Conservation (phyloP, 331 rosid species). For the Quercus lobata region DNA sequence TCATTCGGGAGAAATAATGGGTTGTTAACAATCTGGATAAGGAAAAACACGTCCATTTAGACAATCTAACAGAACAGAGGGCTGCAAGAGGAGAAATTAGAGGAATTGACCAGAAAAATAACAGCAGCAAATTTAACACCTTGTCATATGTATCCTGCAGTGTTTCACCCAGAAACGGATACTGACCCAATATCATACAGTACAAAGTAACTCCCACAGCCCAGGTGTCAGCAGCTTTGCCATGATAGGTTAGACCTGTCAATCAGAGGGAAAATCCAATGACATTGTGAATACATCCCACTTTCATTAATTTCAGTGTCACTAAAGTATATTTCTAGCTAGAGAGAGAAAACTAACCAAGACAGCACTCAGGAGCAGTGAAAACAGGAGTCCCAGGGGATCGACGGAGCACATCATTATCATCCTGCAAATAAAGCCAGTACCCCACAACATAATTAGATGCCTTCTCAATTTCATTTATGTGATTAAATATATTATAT, state of each 20-base stretch:
- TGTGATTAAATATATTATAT: background rate
- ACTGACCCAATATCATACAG: constrained; percentile 76
- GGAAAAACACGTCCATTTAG: constrained; percentile 13
- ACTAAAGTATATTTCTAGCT: constrained; percentile 4
- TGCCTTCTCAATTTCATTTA: background rate
- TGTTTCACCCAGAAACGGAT: constrained; percentile 91
- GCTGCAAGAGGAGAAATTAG: constrained; percentile 1
- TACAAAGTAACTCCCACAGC: constrained; percentile 90
- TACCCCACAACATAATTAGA: background rate
- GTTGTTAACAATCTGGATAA: constrained; percentile 73
- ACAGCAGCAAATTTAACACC: constrained; percentile 32
- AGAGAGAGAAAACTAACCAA: constrained; percentile 45
- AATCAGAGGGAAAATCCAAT: background rate
- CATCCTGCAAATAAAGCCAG: constrained; percentile 61
- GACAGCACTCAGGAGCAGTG: constrained; percentile 97
- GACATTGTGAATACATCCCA: background rate
- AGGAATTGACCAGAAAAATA: background rate
- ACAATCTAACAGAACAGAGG: background rate
- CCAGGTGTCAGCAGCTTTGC: constrained; percentile 93
- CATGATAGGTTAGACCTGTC: constrained; percentile 74
- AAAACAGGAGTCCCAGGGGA: constrained; percentile 99
- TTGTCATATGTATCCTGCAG: constrained; percentile 90
- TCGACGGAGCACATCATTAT: constrained; percentile 86
- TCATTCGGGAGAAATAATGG: constrained; percentile 66
- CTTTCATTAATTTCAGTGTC: background rate